Conservation (phyloP, 2,329 filamentous ascomycete genomes). For the Ascosphaera pollenicola region DNA sequence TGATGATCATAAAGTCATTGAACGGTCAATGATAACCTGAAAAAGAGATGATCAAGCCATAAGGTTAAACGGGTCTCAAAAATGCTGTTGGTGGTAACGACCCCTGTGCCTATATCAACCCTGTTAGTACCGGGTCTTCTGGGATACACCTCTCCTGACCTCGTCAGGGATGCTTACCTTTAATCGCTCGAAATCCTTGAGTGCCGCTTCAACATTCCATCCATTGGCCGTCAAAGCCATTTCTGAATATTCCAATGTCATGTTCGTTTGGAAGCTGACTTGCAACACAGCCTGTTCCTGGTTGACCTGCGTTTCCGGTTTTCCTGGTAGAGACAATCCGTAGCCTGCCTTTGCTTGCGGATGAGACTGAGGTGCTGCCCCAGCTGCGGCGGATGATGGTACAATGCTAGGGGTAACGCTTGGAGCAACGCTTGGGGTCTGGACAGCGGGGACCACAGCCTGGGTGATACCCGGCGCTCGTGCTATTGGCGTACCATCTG, state of each 20-base stretch:
- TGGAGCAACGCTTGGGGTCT: conserved; percentile 9
- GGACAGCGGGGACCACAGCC: conserved; percentile 6
- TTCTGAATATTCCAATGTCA: conserved; percentile 57
- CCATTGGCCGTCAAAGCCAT: conserved; percentile 59
- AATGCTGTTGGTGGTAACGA: conserved; percentile 6
- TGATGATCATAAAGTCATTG: no score
- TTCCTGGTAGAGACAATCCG: conserved; percentile 20
- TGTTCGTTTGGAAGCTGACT: conserved; percentile 53
- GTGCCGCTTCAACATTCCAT: conserved; percentile 60
- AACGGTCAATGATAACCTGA: neutral
- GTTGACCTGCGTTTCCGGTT: conserved; percentile 29
- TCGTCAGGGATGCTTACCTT: conserved; percentile 28
- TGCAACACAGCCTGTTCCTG: conserved; percentile 48
- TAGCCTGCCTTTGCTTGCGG: conserved; percentile 17
- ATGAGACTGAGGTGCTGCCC: conserved; percentile 8
- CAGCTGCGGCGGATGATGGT: conserved; percentile 6
- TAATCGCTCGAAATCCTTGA: conserved; percentile 52
- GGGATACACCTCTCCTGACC: neutral
- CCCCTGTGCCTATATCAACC: conserved; percentile 4
- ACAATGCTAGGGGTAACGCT: conserved; percentile 5
- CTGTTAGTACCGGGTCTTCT: neutral
- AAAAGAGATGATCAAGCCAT: neutral
- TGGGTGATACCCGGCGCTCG: conserved; percentile 8
- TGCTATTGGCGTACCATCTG: conserved; percentile 17
- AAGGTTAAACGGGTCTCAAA: conserved; percentile 1